Evolutionary conservation across 768 basidiomycete species (phyloP), one percentile per base, ranked within the genome.

Genomic region (Strobilomyces dryophilus): DNA sequence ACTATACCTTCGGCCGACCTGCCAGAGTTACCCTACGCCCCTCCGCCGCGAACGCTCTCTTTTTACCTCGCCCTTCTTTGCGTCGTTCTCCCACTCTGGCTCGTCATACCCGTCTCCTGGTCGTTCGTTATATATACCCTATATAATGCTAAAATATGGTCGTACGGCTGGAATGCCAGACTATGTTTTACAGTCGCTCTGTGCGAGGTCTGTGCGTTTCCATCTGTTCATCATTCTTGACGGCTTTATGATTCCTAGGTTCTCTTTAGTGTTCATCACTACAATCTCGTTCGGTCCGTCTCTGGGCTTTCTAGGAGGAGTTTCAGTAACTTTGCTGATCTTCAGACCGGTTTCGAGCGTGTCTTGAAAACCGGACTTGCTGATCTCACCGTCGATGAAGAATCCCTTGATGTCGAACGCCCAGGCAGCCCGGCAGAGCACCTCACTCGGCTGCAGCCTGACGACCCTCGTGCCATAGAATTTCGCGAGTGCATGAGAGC

Each of bases 381-480:
- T 1, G 62, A 72, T 52, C 74, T 83, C 14, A 75, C 76, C 15
- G 75, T 73, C 52, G 82, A 87, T 49, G 77, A 82, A 53, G 84
- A 83, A 61, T 74, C 77, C 8, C 70, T 79, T 17, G 65, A 75
- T 42, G 55, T 65, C 27, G 72, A 73, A 43, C 72, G 81, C 53
- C 82, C 85, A 35, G 79, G 75, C 39, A 87, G 81, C 64, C 84
- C 84, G 4, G 79, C 74, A 8, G 85, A 90, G 66, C 60, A 73
- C 8, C 79, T 86, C 47, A 71, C 70, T 6, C 76, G 74, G 50
- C 76, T 91, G n/a, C 79, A 79, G 24, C 70, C 67, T 35, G 72
- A 82, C 53, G 89, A 92, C 61, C 83, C 82, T 10, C 80, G 87
- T 8, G 87, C 87, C 2, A 68, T 86, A 35, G 87, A 90, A 60